Percentiles rank a stretch among this genome's conserved stretches.
phyloP scores from a whole-genome alignment of 805 yeast species.

The Metschnikowia vanudenii region DNA sequence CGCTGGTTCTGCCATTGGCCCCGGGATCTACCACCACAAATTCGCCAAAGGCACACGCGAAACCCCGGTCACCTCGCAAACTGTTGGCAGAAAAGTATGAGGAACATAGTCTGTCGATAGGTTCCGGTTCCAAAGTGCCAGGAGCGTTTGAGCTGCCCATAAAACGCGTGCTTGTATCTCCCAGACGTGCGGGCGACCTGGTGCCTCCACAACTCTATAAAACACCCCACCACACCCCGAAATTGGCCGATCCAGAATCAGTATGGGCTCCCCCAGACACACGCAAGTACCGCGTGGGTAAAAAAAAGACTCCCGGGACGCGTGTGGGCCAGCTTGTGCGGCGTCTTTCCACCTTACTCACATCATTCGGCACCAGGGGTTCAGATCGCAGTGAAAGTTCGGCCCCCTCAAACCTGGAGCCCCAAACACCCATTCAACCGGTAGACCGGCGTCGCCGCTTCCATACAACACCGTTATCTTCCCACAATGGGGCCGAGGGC shows the following conservation, averaged over 20 bases:
- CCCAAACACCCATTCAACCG: not conserved
- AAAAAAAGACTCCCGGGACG: constrained; percentile 3
- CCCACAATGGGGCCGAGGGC: not conserved
- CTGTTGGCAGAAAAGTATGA: constrained; percentile 10
- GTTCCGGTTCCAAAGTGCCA: not conserved
- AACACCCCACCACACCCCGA: not conserved
- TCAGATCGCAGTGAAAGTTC: not conserved
- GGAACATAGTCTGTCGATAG: not conserved
- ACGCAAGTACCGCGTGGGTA: constrained; percentile 1
- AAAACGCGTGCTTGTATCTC: constrained; percentile 3
- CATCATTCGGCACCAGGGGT: not conserved
- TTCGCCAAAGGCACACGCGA: not conserved
- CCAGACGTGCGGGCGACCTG: not conserved
- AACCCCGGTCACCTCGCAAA: not conserved
- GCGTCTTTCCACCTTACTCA: not conserved
- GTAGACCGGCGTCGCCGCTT: not conserved
- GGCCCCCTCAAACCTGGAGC: not conserved
- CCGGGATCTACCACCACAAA: not conserved
- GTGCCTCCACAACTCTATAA: constrained; percentile 4
- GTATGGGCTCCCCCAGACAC: not conserved
- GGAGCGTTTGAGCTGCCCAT: constrained; percentile 12
- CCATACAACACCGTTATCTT: not conserved
- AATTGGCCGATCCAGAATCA: not conserved
- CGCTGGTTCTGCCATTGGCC: not conserved
- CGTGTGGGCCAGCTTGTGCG: constrained; percentile 10